These are phyloP conservation scores for Phytophthora lateralis DNA, from an alignment of 352 stramenopile genomes.

Conservation along the genomic window DNA sequence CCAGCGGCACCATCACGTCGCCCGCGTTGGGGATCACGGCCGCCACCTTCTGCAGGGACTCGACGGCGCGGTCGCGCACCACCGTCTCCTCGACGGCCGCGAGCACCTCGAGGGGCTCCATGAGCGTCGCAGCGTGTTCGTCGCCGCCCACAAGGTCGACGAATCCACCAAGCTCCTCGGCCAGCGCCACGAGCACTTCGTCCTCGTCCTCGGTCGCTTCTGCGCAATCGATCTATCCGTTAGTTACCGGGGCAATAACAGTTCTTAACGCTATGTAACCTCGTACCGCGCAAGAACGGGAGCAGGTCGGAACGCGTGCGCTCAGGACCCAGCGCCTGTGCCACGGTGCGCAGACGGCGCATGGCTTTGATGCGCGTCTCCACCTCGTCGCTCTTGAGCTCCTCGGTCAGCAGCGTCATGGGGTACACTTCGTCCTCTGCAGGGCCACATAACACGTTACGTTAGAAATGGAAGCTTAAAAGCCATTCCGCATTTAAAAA, in stretches of 20 bases:
- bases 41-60: constrained; percentile 77
- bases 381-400: constrained; percentile 92
- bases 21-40: constrained; percentile 63
- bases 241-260: constrained; percentile 15
- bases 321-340: constrained; percentile 88
- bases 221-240: constrained; percentile 20
- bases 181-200: constrained; percentile 92
- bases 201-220: constrained; percentile 93
- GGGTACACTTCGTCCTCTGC: constrained; percentile 86
- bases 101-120: constrained; percentile 93
- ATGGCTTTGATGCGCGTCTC: constrained; percentile 95
- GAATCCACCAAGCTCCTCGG: constrained; percentile 90
- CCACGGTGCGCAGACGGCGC: constrained; percentile 91
- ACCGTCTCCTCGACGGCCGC: constrained; percentile 94
- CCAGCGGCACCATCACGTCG: constrained; percentile 73
- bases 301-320: constrained; percentile 84
- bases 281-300: constrained; percentile 84
- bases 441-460: constrained; percentile 2
- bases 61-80: constrained; percentile 86
- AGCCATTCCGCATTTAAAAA: background rate
- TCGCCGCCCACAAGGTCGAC: constrained; percentile 88
- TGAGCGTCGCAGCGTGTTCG: constrained; percentile 61
- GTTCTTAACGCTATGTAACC: constrained; percentile 8
- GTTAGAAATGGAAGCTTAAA: constrained; percentile 11
- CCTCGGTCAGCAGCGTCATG: constrained; percentile 91